Percentiles rank a stretch among this genome's conserved stretches.
phyloP scores from a whole-genome alignment of 2,329 filamentous ascomycete species.

The Verticillium nubilum region DNA sequence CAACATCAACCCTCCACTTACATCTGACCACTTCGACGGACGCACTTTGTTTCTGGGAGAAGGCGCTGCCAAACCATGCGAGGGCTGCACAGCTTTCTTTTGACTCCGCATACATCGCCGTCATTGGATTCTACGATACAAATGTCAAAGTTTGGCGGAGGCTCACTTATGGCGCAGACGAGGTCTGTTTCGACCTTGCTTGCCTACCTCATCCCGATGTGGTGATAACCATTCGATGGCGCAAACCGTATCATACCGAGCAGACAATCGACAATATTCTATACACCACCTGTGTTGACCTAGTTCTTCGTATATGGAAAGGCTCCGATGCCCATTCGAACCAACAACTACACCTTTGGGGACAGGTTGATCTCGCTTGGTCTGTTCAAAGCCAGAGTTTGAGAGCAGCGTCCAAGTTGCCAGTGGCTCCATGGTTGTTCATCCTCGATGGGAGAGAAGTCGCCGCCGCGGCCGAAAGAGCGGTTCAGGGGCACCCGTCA shows the following conservation, averaged over 20 bases:
- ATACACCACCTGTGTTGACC: constrained; percentile 83
- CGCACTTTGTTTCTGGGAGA: constrained; percentile 64
- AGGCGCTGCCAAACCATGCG: constrained; percentile 64
- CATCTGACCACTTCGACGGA: constrained; percentile 48
- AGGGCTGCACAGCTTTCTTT: constrained; percentile 77
- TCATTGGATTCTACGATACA: constrained; percentile 70
- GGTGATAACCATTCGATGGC: constrained; percentile 85
- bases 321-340: constrained; percentile 65
- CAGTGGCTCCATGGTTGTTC: constrained; percentile 54
- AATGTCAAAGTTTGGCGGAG: constrained; percentile 92
- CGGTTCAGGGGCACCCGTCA: constrained; percentile 48
- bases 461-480: constrained; percentile 68
- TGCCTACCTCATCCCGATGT: constrained; percentile 81
- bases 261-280: constrained; percentile 81
- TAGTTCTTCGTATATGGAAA: constrained; percentile 77
- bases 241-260: constrained; percentile 68
- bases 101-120: constrained; percentile 82
- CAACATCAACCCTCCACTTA: constrained; percentile 63
- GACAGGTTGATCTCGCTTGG: constrained; percentile 67
- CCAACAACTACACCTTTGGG: constrained; percentile 74
- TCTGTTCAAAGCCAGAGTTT: constrained; percentile 51
- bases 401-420: constrained; percentile 5
- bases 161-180: constrained; percentile 74
- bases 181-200: constrained; percentile 82
- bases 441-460: constrained; percentile 81